Evolutionary conservation across 1,139 yeast genomes (phyloP).

Genomic region (Debaryomycetaceae sp.): DNA sequence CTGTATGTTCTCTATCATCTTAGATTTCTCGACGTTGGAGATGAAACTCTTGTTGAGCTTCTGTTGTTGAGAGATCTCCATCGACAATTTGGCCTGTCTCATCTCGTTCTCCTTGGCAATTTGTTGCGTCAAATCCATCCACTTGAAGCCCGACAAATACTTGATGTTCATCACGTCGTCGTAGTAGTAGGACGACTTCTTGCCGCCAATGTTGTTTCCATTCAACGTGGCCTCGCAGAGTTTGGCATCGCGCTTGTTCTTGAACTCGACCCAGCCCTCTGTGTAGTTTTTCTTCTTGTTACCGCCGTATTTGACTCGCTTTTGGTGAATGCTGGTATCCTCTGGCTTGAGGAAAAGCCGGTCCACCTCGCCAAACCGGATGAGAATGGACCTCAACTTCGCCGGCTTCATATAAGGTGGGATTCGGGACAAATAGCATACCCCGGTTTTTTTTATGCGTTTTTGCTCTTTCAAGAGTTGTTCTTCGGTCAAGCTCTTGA

Average conservation of each 20-base stretch:
- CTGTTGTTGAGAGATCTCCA: conserved; percentile 86
- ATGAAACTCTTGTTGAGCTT: conserved; percentile 81
- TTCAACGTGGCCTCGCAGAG: conserved; percentile 81
- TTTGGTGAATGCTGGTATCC: conserved; percentile 57
- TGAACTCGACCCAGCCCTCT: conserved; percentile 98
- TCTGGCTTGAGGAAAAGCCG: conserved; percentile 87
- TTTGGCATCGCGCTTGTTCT: conserved; percentile 80
- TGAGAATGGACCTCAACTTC: conserved; percentile 74
- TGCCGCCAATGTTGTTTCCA: conserved; percentile 88
- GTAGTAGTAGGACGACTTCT: conserved; percentile 85
- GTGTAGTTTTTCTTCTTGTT: conserved; percentile 83
- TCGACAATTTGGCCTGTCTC: conserved; percentile 79
- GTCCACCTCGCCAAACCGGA: conserved; percentile 81
- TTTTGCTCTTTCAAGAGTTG: conserved; percentile 55
- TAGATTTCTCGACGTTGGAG: conserved; percentile 79
- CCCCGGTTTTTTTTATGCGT: conserved; percentile 74
- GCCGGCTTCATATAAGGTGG: conserved; percentile 98
- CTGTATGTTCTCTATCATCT: conserved; percentile 69
- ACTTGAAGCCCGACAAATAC: conserved; percentile 86
- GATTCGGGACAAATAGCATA: conserved; percentile 79
- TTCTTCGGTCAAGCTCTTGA: conserved; percentile 48
- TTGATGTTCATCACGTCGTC: conserved; percentile 92
- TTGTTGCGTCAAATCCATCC: conserved; percentile 93
- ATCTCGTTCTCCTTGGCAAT: conserved; percentile 87
- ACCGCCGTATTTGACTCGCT: conserved; percentile 85